Base-by-base conservation (phyloP, 148 eudicot species). In the Fagopyrum homotropicum region DNA sequence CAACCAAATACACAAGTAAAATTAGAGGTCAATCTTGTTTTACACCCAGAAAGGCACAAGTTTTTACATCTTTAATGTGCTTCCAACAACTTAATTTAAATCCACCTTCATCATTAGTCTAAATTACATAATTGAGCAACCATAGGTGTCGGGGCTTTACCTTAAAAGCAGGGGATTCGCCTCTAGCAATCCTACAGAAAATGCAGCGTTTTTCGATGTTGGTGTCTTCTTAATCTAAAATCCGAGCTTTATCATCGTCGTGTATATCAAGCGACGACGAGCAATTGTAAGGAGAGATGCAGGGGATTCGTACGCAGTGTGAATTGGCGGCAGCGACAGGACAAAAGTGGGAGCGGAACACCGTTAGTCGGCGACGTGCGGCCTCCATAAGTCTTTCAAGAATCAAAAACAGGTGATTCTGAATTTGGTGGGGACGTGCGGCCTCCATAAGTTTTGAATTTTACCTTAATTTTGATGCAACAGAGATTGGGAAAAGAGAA, bases 81-180 rank as follows among this genome's bases (percentile, higher is more conserved):
- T 30, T 30, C 2, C 35, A 2, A 30, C 35, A 30, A 30, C 35
- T 30, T 30, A 30, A 30, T 30, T 30, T 30, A 30, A 30, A 30
- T 30, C 35, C 1, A 30, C 35, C 35, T 30, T 30, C 35, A 30
- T 30, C 35, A 30, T 30, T 30, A 30, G 35, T 30, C 35, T 2
- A 30, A 30, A 30, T 30, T 30, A 30, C 35, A 30, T 30, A 30
- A 30, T 30, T 30, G 35, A 30, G 35, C 1, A 30, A 2, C 35
- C 2, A 30, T 30, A 30, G 35, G 35, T 30, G 2, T 30, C 35
- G 35, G 35, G 35, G 35, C 35, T 30, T 10, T 54, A 54, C 59
- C 59, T 54, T 54, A 16, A 9, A 54, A 54, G 59, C 59, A 54
- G 59, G 59, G n/a, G 59, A 54, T 54, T 54, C 59, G 59, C 59